Evolutionary conservation across 768 basidiomycete genomes (phyloP).

Genomic region (Auriculariales sp.): DNA sequence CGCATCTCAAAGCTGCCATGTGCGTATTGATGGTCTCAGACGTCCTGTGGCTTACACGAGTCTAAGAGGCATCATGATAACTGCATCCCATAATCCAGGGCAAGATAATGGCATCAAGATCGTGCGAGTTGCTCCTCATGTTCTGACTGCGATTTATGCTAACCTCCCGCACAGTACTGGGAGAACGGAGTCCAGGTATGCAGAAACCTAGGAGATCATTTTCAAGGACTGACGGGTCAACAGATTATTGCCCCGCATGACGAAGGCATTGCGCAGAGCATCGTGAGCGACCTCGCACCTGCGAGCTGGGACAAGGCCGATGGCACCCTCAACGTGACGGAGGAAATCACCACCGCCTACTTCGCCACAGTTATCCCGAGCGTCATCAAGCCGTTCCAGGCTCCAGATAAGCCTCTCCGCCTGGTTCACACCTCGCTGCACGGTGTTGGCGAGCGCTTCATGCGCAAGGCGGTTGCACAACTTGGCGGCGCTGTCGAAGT

Average conservation of each 20-base stretch:
- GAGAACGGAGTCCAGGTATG: conserved; percentile 72
- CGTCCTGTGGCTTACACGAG: neutral
- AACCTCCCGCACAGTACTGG: conserved; percentile 42
- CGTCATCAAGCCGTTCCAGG: neutral
- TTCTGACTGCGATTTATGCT: conserved; percentile 1
- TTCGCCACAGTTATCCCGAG: conserved; percentile 16
- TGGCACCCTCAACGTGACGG: no score
- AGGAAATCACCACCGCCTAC: conserved; percentile 37
- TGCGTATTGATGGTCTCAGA: neutral
- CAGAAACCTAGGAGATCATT: neutral
- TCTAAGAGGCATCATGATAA: neutral
- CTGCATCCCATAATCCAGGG: conserved; percentile 19
- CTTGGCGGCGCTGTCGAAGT: conserved; percentile 10
- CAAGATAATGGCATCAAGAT: conserved; percentile 86
- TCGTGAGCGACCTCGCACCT: conserved; percentile 45
- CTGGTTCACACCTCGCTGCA: conserved; percentile 85
- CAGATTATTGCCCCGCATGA: conserved; percentile 83
- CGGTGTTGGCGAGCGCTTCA: conserved; percentile 64
- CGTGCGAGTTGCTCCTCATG: conserved; percentile 3
- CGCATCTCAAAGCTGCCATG: conserved; percentile 21
- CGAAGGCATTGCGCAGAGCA: conserved; percentile 53
- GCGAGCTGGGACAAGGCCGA: conserved; percentile 27
- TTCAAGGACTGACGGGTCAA: no score
- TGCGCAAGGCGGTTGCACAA: conserved; percentile 33
- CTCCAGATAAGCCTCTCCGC: conserved; percentile 12